Evolutionary conservation across 208 protist species (phyloP), one percentile per base, ranked within the genome.

Genomic region (Leishmania martiniquensis): DNA sequence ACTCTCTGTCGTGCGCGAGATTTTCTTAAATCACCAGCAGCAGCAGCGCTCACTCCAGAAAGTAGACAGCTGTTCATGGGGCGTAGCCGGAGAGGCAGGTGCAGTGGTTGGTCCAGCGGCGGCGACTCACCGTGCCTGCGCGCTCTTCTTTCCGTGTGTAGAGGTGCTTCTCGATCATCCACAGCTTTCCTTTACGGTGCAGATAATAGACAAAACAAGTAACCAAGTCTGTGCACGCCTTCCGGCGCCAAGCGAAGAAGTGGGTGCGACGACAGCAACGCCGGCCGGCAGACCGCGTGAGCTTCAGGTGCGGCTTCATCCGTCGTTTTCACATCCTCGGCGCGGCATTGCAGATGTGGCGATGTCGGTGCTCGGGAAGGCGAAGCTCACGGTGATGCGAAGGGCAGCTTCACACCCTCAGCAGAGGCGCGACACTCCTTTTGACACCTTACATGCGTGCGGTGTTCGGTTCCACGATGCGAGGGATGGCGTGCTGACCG

Each of bases 141-240:
- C 62, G 34, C 20, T 37, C 15, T 45, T 67, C 47, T 92, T 93
- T 34, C 82, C 85, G 3, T 81, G 81, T 62, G 75, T 87, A 9
- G 72, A 80, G 62, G 75, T 77, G 42, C 62, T 95, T 42, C 74
- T 91, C 42, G 82, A 86, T 25, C 89, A 93, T 62, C 89, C 86
- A 0, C 86, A 95, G 12, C 60, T 92, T 0, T 62, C 80, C 60
- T 95, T 92, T 65, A 83, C 85, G 17, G 25, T 93, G n/a, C 45
- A 85, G 22, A 32, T 87, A 10, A 70, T 47, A n/a, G 80, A 85
- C 45, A 37, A 0, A 9, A 37, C 45, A 7, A 45, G 13, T 13
- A 49, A 29, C 39, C 15, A 52, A 6, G 49, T 44, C 9, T 51
- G 51, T 9, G 60, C 15, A 4, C 32, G 39, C 4, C 29, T 76